These are phyloP conservation scores for Penicillium crustosum DNA, from an alignment of 2,329 filamentous ascomycete genomes.

Conservation along the genomic window DNA sequence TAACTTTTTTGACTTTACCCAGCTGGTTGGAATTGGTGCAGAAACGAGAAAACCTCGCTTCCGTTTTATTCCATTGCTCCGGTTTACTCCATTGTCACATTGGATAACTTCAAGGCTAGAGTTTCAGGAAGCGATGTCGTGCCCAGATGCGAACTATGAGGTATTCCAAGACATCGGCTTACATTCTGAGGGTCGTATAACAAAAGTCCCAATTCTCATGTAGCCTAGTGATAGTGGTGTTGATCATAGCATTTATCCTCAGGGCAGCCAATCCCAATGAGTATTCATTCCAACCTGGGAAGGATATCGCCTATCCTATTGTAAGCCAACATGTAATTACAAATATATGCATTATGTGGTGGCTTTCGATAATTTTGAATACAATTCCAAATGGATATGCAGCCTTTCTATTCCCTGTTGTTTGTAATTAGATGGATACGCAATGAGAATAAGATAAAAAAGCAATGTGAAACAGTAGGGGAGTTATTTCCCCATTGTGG, in stretches of 20 bases:
- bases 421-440: background rate
- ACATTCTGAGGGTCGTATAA: background rate
- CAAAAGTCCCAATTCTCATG: background rate
- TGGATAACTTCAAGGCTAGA: background rate
- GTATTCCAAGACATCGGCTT: background rate
- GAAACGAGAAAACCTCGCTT: background rate
- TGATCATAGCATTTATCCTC: slow-evolving; percentile 10
- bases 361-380: slow-evolving; percentile 10
- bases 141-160: background rate
- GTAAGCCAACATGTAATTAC: background rate
- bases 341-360: slow-evolving; percentile 6
- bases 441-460: background rate
- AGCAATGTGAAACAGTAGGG: slow-evolving; percentile 19
- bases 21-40: background rate
- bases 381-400: slow-evolving; percentile 6
- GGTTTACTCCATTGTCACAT: background rate
- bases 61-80: background rate
- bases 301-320: background rate
- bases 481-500: slow-evolving; percentile 19
- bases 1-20: background rate
- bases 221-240: slow-evolving; percentile 6
- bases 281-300: background rate
- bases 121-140: slow-evolving; percentile 17
- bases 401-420: background rate
- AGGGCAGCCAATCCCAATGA: slow-evolving; percentile 11